Conservation (phyloP, 1,284 basidiomycete genomes). For the Schizopora paradoxa region DNA sequence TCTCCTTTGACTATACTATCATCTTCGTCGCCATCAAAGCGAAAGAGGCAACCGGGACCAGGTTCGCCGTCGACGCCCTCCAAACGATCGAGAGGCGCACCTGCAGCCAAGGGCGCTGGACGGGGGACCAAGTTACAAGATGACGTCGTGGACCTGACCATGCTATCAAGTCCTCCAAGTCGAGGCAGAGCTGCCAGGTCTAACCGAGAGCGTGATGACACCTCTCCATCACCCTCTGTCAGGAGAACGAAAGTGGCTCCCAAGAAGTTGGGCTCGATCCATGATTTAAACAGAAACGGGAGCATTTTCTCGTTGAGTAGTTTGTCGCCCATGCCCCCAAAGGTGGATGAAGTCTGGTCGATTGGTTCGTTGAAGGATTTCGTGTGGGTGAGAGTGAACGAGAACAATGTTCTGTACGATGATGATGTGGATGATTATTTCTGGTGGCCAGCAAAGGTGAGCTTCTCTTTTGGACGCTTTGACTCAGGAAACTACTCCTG, state of each 20-base stretch:
- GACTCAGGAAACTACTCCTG: neutral
- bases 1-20: slow-evolving; percentile 22
- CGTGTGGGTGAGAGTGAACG: slow-evolving; percentile 32
- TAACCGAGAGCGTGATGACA: no score
- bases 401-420: slow-evolving; percentile 4
- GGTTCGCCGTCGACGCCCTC: slow-evolving; percentile 9
- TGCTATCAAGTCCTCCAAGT: no score
- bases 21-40: slow-evolving; percentile 24
- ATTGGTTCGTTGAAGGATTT: slow-evolving; percentile 21
- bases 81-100: neutral
- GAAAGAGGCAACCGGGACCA: slow-evolving; percentile 16
- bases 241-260: no score
- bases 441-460: slow-evolving; percentile 38
- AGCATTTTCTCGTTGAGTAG: no score
- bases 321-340: no score
- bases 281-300: no score
- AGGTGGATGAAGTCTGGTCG: slow-evolving; percentile 18
- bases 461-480: slow-evolving; percentile 4
- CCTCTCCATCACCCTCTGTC: no score
- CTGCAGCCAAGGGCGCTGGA: neutral
- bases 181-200: no score
- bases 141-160: no score
- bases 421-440: slow-evolving; percentile 21
- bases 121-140: neutral
- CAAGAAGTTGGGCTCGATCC: no score